Conservation (phyloP, 73 alveolate genomes). For the Stentor roeselii region DNA sequence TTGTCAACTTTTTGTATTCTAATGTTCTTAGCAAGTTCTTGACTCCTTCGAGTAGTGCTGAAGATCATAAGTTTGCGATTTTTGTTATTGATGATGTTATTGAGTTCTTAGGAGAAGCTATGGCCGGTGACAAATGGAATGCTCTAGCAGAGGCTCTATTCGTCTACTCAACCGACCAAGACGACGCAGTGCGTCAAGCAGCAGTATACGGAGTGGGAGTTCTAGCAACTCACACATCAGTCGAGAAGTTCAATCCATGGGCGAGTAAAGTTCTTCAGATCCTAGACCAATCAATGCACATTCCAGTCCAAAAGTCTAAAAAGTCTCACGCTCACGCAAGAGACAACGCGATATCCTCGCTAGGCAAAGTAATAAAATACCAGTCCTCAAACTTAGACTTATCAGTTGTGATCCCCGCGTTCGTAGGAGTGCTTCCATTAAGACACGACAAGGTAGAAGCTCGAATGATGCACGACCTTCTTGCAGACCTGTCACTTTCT, state of each 20-base stretch:
- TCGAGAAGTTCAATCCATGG: slow-evolving; percentile 38
- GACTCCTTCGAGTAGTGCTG: slow-evolving; percentile 36
- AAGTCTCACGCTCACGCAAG: slow-evolving; percentile 64
- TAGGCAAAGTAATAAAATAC: slow-evolving; percentile 72
- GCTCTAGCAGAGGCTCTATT: slow-evolving; percentile 65
- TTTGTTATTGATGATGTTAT: slow-evolving; percentile 95
- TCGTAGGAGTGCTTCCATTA: slow-evolving; percentile 58
- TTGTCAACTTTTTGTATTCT: slow-evolving; percentile 41
- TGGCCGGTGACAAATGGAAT: slow-evolving; percentile 60
- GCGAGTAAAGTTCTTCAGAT: slow-evolving; percentile 41
- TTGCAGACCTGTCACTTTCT: slow-evolving; percentile 39
- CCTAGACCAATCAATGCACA: slow-evolving; percentile 46
- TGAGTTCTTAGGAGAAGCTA: slow-evolving; percentile 85
- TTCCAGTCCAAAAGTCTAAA: slow-evolving; percentile 46
- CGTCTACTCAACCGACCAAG: slow-evolving; percentile 56
- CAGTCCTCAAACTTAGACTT: slow-evolving; percentile 32
- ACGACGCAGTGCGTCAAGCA: slow-evolving; percentile 86
- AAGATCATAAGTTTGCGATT: slow-evolving; percentile 85
- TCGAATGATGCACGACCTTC: slow-evolving; percentile 47
- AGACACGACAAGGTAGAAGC: slow-evolving; percentile 67
- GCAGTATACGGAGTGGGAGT: slow-evolving; percentile 97
- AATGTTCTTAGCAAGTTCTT: slow-evolving; percentile 48
- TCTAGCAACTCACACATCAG: slow-evolving; percentile 57
- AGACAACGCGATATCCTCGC: slow-evolving; percentile 79
- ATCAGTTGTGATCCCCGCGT: slow-evolving; percentile 36